Base-by-base conservation (phyloP, 169 alveolate genomes). In the Theileria annulata region DNA sequence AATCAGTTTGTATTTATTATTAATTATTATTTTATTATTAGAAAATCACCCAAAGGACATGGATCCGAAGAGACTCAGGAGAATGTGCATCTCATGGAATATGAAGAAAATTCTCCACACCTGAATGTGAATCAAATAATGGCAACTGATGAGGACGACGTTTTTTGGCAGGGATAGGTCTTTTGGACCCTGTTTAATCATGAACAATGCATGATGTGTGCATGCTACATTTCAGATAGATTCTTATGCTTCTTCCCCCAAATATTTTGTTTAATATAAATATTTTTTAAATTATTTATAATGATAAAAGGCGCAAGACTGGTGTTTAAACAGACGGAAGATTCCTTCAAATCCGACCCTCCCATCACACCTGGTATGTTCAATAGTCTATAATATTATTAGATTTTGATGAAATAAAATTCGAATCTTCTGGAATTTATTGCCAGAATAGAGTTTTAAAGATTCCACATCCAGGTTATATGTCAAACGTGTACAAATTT, bases 71-170 rank as follows among this genome's bases (percentile, higher is more conserved):
- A 19, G 13, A 79, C 68, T 5, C 60, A 31, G 2, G 80, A 58
- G 42, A 42, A 37, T 12, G 83, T 48, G 58, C 51, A 28, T 47
- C 51, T 35, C 42, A 63, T 33, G 10, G 19, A 35, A 12, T 56
- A 58, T 70, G 79, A 76, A 47, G 68, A 68, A 6, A 51, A 67
- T 33, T 47, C 33, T 63, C 90, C 90, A 2, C 87, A 84, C 69
- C 49, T 84, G 69, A 71, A 77, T n/a, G 87, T 84, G 10, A 71
- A 76, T 15, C 76, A 84, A 58, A 54, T 84, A 17, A 72, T 84
- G 9, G 90, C 90, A 31, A 84, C 90, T 3, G 90, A 84, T 37
- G 87, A 73, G 12, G 79, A 84, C 58, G 90, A 84, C 28, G 84
- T 84, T 12, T 84, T 84, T 78, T 84, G 90, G 90, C 76, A 78